Evolutionary conservation across 2,329 filamentous ascomycete genomes (phyloP), one percentile per base, ranked within the genome.

Genomic region (Fusarium beomiforme): DNA sequence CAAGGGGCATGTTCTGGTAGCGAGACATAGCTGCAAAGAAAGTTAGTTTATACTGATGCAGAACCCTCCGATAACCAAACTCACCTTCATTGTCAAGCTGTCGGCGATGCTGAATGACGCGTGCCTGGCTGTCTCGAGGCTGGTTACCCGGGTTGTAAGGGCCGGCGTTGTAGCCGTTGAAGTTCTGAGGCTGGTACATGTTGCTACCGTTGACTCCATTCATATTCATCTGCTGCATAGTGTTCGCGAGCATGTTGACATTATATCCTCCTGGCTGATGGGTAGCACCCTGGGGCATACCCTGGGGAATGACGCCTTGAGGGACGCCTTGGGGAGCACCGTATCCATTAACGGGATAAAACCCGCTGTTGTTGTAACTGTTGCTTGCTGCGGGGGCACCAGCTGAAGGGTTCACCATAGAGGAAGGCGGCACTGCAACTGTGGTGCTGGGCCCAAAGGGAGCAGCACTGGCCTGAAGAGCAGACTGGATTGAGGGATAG

Each of bases 1-100:
- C 93, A 24, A 98, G 85, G 17, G 93, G 90, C 78, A 93, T 88
- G 79, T 96, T 95, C 74, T 92, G 90, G 82, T 93, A 98, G 66
- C 94, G 92, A 76, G 92, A 92, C 85, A 93, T 92, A 73, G 85
- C 88, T 90, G 29, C 60, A 55, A 17, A 41, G 19, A 13, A 43
- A 24, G 37, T 85, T 75, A 85, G 82, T 56, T 19, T 29, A 16
- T 23, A 8, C 6, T 23, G 34, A 42, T 33, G 12, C 9, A n/a
- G 42, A 19, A 34, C 26, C 19, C 11, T 19, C 14, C 14, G 8
- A 29, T 16, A 37, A 29, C 13, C 26, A 31, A 23, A 43, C 83
- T 81, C 84, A 88, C 91, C 91, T 83, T 93, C 91, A 70, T 88
- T 91, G 77, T 93, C 91, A 76, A 92, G 88, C 79, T 91, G 87